phyloP scores from a whole-genome alignment of 805 yeast genomes.

The Suhomyces canberraensis region DNA sequence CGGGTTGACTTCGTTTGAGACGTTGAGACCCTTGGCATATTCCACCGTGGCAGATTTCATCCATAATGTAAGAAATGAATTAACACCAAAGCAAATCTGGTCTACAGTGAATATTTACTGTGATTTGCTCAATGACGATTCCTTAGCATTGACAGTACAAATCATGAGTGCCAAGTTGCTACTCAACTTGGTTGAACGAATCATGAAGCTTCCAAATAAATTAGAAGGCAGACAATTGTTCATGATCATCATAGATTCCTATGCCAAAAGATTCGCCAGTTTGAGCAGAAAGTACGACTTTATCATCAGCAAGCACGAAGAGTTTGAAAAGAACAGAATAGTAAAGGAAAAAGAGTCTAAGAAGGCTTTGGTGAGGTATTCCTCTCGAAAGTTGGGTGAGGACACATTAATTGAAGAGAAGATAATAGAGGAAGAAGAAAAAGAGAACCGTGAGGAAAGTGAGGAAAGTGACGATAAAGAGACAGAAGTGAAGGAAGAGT shows the following conservation, averaged over 20 bases:
- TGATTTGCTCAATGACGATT: slow-evolving; percentile 71
- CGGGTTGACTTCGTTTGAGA: slow-evolving; percentile 87
- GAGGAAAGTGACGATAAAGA: slow-evolving; percentile 9
- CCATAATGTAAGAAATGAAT: slow-evolving; percentile 83
- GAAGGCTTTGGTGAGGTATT: slow-evolving; percentile 37
- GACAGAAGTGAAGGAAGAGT: slow-evolving; percentile 14
- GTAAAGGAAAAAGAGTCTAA: slow-evolving; percentile 42
- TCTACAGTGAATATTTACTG: slow-evolving; percentile 83
- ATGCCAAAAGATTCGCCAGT: slow-evolving; percentile 74
- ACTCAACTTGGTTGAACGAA: slow-evolving; percentile 83
- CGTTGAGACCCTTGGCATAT: slow-evolving; percentile 88
- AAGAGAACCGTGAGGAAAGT: background rate
- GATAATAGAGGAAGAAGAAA: slow-evolving; percentile 2
- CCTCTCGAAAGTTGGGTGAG: slow-evolving; percentile 18
- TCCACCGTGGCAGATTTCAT: slow-evolving; percentile 94
- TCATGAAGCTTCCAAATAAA: slow-evolving; percentile 76
- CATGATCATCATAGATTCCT: slow-evolving; percentile 83
- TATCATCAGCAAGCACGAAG: slow-evolving; percentile 59
- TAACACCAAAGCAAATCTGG: slow-evolving; percentile 81
- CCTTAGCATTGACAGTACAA: slow-evolving; percentile 85
- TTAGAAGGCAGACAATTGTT: slow-evolving; percentile 80
- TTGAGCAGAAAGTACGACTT: slow-evolving; percentile 69
- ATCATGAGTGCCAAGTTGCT: slow-evolving; percentile 93
- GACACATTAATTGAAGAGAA: slow-evolving; percentile 21
- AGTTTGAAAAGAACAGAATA: slow-evolving; percentile 43